Percentiles rank a stretch among this genome's conserved stretches.
Conservation (phyloP, 129 eudicot genomes). For the Deinandra increscens region DNA sequence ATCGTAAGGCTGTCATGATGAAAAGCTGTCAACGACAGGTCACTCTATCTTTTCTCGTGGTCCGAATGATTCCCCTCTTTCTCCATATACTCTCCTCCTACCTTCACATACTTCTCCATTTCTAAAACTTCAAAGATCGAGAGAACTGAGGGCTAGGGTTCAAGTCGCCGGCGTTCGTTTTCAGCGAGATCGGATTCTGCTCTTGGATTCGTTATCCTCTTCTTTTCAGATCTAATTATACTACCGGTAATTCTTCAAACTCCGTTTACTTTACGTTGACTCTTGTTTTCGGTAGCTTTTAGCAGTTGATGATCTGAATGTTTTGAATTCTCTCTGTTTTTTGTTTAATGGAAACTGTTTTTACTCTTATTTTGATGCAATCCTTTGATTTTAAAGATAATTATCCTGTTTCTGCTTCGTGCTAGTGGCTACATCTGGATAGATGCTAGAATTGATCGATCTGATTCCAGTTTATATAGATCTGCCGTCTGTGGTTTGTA, state of each 20-base stretch:
- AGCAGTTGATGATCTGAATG: constrained; percentile 24
- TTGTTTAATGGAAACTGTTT: neutral
- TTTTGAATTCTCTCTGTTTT: neutral
- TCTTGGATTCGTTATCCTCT: constrained; percentile 7
- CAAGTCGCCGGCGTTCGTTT: constrained; percentile 12
- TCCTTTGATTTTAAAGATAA: neutral
- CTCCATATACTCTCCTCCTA: constrained; percentile 27
- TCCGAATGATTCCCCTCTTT: constrained; percentile 47
- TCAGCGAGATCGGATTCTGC: constrained; percentile 24
- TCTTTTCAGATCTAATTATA: constrained; percentile 18
- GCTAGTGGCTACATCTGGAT: neutral
- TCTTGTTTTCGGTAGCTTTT: constrained; percentile 5
- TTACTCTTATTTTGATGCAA: neutral
- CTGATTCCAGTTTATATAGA: constrained; percentile 27
- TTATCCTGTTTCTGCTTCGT: constrained; percentile 2
- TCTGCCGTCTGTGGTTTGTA: constrained; percentile 23
- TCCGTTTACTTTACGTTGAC: constrained; percentile 21
- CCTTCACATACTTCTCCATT: constrained; percentile 35
- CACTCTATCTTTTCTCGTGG: constrained; percentile 58
- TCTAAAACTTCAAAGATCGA: constrained; percentile 24
- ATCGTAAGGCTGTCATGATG: constrained; percentile 29
- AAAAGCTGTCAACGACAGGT: constrained; percentile 54
- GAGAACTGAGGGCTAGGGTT: constrained; percentile 21
- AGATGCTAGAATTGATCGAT: constrained; percentile 13
- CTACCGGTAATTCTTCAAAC: constrained; percentile 3